A percentile compares a stretch with the other conserved stretches of the same genome.
These are phyloP conservation scores for Paxillus rubicundulus DNA, from an alignment of 768 basidiomycete genomes.

Conservation along the genomic window DNA sequence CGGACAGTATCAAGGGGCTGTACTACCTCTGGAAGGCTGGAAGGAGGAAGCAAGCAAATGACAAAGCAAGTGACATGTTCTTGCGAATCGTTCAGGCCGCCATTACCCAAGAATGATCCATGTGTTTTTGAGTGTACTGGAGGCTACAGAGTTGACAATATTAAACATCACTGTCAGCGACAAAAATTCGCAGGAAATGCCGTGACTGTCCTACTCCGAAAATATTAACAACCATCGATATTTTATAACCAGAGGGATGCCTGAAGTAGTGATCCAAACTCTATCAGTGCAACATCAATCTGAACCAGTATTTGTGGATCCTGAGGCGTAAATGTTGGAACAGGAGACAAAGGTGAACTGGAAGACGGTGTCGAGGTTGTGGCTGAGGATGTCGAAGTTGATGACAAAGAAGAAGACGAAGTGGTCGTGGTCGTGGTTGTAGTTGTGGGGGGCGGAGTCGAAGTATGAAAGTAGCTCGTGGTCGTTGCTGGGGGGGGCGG, in stretches of 20 bases:
- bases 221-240: neutral
- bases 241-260: slow-evolving; percentile 6
- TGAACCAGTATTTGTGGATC: slow-evolving; percentile 22
- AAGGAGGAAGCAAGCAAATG: slow-evolving; percentile 19
- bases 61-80: slow-evolving; percentile 29
- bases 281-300: slow-evolving; percentile 25
- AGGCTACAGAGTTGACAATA: neutral
- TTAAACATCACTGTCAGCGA: neutral
- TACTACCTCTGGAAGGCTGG: slow-evolving; percentile 58
- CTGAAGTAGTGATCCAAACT: slow-evolving; percentile 20
- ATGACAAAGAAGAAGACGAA: neutral
- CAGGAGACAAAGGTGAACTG: slow-evolving; percentile 2
- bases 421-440: slow-evolving; percentile 13
- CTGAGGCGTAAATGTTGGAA: slow-evolving; percentile 18
- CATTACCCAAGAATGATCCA: slow-evolving; percentile 15
- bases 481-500: slow-evolving; percentile 12
- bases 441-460: slow-evolving; percentile 13
- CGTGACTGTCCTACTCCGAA: neutral
- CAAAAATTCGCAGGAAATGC: neutral
- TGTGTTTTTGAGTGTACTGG: neutral
- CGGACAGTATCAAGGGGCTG: slow-evolving; percentile 52
- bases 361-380: slow-evolving; percentile 8
- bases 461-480: slow-evolving; percentile 21
- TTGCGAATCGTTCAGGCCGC: slow-evolving; percentile 35
- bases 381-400: slow-evolving; percentile 9